Evolutionary conservation across 768 basidiomycete species (phyloP).

Genomic region (Russula ochroleuca): DNA sequence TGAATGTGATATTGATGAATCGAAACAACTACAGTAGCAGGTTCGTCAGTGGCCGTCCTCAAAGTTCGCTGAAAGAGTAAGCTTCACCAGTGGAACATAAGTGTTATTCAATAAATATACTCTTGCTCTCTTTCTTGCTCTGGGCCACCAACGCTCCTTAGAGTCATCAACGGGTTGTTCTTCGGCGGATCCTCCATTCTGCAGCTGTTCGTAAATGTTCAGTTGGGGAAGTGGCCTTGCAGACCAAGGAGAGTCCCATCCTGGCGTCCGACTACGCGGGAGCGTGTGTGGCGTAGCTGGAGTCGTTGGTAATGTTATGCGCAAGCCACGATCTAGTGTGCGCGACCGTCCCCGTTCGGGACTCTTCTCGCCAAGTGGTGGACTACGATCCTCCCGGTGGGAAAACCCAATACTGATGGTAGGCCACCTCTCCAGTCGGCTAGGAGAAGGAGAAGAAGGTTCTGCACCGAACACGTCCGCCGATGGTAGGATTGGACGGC

Average conservation of each 20-base stretch:
- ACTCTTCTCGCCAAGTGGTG: constrained; percentile 29
- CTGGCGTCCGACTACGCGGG: constrained; percentile 54
- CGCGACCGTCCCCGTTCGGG: constrained; percentile 28
- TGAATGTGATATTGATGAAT: constrained; percentile 79
- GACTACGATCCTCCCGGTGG: neutral
- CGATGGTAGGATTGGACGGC: constrained; percentile 35
- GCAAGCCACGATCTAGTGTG: constrained; percentile 24
- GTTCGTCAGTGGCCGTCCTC: neutral
- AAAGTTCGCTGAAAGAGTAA: constrained; percentile 9
- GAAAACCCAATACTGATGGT: constrained; percentile 2
- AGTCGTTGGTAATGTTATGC: constrained; percentile 36
- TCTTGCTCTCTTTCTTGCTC: constrained; percentile 49
- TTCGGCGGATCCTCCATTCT: constrained; percentile 10
- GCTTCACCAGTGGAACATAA: constrained; percentile 71
- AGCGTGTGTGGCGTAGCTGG: constrained; percentile 43
- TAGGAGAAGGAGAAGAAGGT: constrained; percentile 5
- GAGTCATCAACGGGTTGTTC: constrained; percentile 17
- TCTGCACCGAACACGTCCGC: neutral
- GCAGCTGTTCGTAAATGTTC: constrained; percentile 18
- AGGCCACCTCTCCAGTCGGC: constrained; percentile 12
- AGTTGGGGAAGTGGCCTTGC: constrained; percentile 36
- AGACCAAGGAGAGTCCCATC: constrained; percentile 69
- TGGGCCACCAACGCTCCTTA: constrained; percentile 31
- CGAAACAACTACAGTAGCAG: constrained; percentile 74
- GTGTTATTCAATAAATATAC: constrained; percentile 67